Percentiles rank a stretch among this genome's conserved stretches.
These are phyloP conservation scores for Xylaria grammica DNA, from an alignment of 495 filamentous ascomycete species.

Conservation along the genomic window DNA sequence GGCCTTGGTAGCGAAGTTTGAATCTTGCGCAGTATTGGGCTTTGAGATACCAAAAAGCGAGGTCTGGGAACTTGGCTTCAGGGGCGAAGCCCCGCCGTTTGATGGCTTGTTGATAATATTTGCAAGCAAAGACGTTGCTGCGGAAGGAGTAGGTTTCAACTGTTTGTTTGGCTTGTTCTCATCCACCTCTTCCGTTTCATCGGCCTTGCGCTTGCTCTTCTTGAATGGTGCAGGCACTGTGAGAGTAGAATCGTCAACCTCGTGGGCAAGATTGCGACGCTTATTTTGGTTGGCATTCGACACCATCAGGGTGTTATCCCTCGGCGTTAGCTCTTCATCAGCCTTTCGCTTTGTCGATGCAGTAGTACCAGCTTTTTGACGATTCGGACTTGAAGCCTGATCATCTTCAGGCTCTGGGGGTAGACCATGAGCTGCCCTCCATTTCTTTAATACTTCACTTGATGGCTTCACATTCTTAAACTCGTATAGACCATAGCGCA, in stretches of 20 bases:
- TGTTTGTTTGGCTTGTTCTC: constrained; percentile 65
- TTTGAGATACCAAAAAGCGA: constrained; percentile 30
- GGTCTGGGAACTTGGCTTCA: constrained; percentile 23
- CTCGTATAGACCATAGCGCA: constrained; percentile 58
- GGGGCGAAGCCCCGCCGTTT: constrained; percentile 25
- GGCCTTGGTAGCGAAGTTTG: constrained; percentile 35
- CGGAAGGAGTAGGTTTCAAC: constrained; percentile 61
- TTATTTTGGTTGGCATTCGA: constrained; percentile 48
- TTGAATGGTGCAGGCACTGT: constrained; percentile 34
- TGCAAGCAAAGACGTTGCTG: constrained; percentile 52
- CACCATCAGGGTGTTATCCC: constrained; percentile 37
- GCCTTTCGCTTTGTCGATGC: constrained; percentile 52
- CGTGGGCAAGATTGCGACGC: constrained; percentile 45
- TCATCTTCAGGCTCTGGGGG: constrained; percentile 44
- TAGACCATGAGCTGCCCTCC: constrained; percentile 52
- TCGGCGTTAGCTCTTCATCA: constrained; percentile 45
- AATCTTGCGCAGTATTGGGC: constrained; percentile 18
- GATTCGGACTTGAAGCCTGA: constrained; percentile 14
- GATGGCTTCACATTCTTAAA: constrained; percentile 59
- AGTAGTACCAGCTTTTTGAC: constrained; percentile 10
- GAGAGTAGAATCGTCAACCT: constrained; percentile 31
- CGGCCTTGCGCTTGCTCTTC: constrained; percentile 53
- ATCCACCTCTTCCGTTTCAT: constrained; percentile 45
- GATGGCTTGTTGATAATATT: constrained; percentile 48
- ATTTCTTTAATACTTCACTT: constrained; percentile 52